A percentile compares a stretch with the other conserved stretches of the same genome.
phyloP scores from a whole-genome alignment of 768 basidiomycete species.

The Pleurotus sapidus region DNA sequence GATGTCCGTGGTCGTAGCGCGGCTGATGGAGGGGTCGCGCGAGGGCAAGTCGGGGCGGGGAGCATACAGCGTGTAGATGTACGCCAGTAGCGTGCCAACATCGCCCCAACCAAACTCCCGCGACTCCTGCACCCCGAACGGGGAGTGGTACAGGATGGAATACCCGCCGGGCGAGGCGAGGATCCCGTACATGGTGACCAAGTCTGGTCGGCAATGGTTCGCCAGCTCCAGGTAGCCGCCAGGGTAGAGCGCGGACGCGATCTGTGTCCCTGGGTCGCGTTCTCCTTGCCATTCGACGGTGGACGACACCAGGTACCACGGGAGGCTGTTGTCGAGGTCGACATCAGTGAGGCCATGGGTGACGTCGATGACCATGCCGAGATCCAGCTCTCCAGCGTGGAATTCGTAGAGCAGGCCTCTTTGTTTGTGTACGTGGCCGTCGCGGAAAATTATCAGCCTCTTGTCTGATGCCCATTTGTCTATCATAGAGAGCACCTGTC shows the following conservation, averaged over 20 bases:
- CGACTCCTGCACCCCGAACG: slow-evolving; percentile 3
- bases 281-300: no score
- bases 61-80: slow-evolving; percentile 7
- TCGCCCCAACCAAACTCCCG: not conserved
- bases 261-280: not conserved
- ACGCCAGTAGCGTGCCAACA: slow-evolving; percentile 1
- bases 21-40: slow-evolving; percentile 1
- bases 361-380: no score
- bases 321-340: no score
- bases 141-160: slow-evolving; percentile 4
- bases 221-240: slow-evolving; percentile 3
- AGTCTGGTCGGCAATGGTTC: slow-evolving; percentile 9
- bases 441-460: no score
- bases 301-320: no score
- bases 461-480: no score
- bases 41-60: not conserved
- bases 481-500: no score
- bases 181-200: slow-evolving; percentile 2
- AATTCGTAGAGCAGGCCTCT: no score
- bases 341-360: no score
- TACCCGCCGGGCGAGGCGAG: not conserved
- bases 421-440: no score
- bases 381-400: no score
- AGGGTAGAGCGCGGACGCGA: not conserved
- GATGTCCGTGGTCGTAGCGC: not conserved